Evolutionary conservation across 257 asterid species (phyloP), one percentile per base, ranked within the genome.

Genomic region (Oldenlandia corymbosa): DNA sequence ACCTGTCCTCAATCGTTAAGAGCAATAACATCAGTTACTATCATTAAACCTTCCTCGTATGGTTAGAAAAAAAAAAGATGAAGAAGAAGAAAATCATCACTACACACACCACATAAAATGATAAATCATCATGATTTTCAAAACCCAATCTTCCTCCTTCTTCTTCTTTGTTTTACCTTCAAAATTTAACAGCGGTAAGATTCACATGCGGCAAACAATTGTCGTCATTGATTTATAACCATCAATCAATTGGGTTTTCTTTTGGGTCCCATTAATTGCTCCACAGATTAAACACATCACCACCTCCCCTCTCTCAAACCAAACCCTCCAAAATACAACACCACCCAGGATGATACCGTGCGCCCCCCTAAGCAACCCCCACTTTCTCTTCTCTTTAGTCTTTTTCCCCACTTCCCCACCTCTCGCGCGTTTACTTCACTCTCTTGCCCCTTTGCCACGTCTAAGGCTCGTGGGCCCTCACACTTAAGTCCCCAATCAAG

Each of bases 381-480:
- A 12, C 60, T 43, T 36, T 47, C 4, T 48, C 21, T 32, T 24
- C 30, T 53, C n/a, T n/a, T n/a, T n/a, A n/a, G n/a, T 13, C 28
- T 11, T 54, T 53, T 27, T 23, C 58, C 20, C 58, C 57, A 56
- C 65, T 37, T 54, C 18, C 60, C n/a, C 37, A 31, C 3, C 10
- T 26, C 17, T 12, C 53, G 55, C 73, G 73, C 67, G 73, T 60
- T 9, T n/a, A 2, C 37, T 14, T 11, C 67, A 68, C 67, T 1
- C 32, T 32, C 45, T 39, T 7, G n/a, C 9, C 1, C 54, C 10
- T 1, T 10, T 27, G 61, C 70, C 75, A 64, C 75, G 70, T 56
- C 61, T 47, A 2, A n/a, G n/a, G 2, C 60, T 26, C 3, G 54
- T 47, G 61, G 70, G 70, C 61, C 75, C 75, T 5, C 61, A 20